Base-by-base conservation (phyloP, 495 filamentous ascomycete species). In the Talaromyces nanjingensis region DNA sequence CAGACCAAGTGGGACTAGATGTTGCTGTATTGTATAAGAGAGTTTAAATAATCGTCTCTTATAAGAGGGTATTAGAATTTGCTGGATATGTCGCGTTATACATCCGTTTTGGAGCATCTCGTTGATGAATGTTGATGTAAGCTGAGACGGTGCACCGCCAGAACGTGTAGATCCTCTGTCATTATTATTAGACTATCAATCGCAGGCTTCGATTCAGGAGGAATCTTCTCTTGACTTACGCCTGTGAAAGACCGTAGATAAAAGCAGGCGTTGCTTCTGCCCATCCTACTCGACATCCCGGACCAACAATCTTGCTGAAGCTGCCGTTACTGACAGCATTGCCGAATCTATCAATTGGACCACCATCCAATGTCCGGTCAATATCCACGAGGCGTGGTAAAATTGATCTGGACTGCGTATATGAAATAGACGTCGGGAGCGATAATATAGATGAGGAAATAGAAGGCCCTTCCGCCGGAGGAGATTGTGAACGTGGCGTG, bases 261-360 rank as follows among this genome's bases (percentile, higher is more conserved):
- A 90, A 81, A 24, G 79, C 82, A 1, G 75, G 65, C 0, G 84
- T 82, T 20, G 74, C 86, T 68, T 93, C 89, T 1, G 83, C 81
- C 90, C 90, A 93, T 2, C 90, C 89, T 5, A 84, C 86, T 22
- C 90, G 72, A 33, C 86, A 66, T 0, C 90, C 90, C 0, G 90
- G 89, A 0, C 79, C 86, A 8, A 84, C 74, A 14, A 93, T 80
- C 71, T 93, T 93, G 52, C 79, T 84, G 72, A 93, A 92, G 1
- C 80, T 84, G 12, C 84, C 88, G 72, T 93, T 93, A 65, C 81
- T 85, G n/a, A 89, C 72, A 0, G 81, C 81, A 69, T 91, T 86
- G 0, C 89, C 87, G 59, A 87, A 91, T 4, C 67, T 68, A 52
- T 81, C 74, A 0, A 64, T 60, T n/a, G 75, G 68, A 0, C 76